phyloP scores from a whole-genome alignment of 768 basidiomycete genomes.

The Boletus rubropictus region DNA sequence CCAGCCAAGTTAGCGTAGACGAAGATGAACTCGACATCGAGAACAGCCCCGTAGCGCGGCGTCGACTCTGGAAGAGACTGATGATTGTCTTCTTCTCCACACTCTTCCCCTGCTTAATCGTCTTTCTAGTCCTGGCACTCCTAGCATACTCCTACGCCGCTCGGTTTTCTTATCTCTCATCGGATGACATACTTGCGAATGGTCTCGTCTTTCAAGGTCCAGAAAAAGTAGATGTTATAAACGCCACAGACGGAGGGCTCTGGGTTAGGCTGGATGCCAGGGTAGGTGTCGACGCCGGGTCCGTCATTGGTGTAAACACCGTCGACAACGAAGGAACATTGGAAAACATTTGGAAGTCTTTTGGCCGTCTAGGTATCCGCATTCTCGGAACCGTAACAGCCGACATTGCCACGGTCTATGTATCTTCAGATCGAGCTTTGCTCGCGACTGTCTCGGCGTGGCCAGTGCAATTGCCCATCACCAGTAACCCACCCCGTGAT shows the following conservation, averaged over 20 bases:
- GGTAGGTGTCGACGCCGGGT: slow-evolving; percentile 65
- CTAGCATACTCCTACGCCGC: slow-evolving; percentile 66
- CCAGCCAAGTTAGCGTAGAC: slow-evolving; percentile 18
- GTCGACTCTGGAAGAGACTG: slow-evolving; percentile 31
- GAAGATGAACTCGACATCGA: slow-evolving; percentile 22
- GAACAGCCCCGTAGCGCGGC: slow-evolving; percentile 17
- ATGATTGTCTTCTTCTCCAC: slow-evolving; percentile 53
- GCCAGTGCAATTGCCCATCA: slow-evolving; percentile 53
- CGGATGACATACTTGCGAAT: slow-evolving; percentile 52
- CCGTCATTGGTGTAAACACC: slow-evolving; percentile 50
- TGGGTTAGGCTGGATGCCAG: slow-evolving; percentile 54
- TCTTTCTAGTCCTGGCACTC: slow-evolving; percentile 41
- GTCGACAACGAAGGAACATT: slow-evolving; percentile 41
- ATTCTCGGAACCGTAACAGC: slow-evolving; percentile 53
- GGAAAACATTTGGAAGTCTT: slow-evolving; percentile 51
- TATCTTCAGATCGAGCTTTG: slow-evolving; percentile 38
- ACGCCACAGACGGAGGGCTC: slow-evolving; percentile 55
- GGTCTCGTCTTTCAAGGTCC: slow-evolving; percentile 57
- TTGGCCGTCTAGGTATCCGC: slow-evolving; percentile 65
- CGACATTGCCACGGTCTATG: slow-evolving; percentile 43
- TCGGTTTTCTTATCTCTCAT: slow-evolving; percentile 44
- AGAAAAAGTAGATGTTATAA: slow-evolving; percentile 55
- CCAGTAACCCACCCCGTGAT: slow-evolving; percentile 32
- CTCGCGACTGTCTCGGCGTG: slow-evolving; percentile 46
- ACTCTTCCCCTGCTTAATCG: slow-evolving; percentile 43